These are phyloP conservation scores for Acacia concinna DNA, from an alignment of 331 rosid genomes.

Conservation along the genomic window DNA sequence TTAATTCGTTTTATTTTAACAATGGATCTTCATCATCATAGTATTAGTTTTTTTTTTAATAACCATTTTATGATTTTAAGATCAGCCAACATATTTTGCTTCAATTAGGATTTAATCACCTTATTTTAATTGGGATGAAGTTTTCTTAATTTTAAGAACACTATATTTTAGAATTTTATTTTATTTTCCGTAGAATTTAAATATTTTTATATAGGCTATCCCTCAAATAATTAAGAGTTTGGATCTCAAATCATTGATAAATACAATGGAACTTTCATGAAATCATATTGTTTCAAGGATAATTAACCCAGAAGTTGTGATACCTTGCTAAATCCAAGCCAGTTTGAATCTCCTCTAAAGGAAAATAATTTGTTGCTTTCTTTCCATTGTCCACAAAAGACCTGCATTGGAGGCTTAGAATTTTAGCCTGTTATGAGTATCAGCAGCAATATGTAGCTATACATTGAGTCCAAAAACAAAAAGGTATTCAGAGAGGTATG, in stretches of 20 bases:
- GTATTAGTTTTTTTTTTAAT: too few relatives aligned
- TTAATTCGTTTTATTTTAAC: too few relatives aligned
- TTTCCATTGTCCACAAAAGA: conserved; percentile 81
- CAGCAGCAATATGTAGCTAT: conserved; percentile 15
- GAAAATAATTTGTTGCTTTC: conserved; percentile 57
- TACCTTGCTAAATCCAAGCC: conserved; percentile 98
- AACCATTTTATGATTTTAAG: neutral
- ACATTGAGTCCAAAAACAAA: neutral
- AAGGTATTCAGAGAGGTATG: neutral
- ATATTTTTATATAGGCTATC: neutral
- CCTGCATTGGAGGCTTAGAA: conserved; percentile 49
- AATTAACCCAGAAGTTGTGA: neutral
- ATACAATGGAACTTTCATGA: neutral
- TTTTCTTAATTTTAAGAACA: neutral
- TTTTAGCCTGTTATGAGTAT: conserved; percentile 23
- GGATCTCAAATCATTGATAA: neutral
- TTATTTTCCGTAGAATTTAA: neutral
- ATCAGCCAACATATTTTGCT: neutral
- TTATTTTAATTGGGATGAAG: neutral
- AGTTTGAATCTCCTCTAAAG: conserved; percentile 90
- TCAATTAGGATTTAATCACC: neutral
- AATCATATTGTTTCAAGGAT: neutral
- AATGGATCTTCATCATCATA: too few relatives aligned
- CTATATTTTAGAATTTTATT: neutral
- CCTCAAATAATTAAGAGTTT: neutral